Base-by-base conservation (phyloP, 345 rosid genomes). In the Citrus inodora region DNA sequence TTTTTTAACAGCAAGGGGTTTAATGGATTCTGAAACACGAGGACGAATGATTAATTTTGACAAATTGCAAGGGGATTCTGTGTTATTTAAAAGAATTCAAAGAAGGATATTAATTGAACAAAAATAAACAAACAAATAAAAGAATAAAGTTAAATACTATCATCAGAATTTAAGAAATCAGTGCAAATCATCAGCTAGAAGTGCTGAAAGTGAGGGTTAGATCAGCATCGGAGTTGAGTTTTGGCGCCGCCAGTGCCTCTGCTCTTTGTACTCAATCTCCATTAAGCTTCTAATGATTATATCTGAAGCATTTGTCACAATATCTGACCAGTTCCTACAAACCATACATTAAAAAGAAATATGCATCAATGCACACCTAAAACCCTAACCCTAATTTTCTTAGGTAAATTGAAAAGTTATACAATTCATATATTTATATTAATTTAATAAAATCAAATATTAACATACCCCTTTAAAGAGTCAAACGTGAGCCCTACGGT, bases 401-500 rank as follows among this genome's bases (percentile, higher is more conserved):
- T 53, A 53, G 22, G 7, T 4, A 53, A 17, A 53, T 53, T 53
- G 58, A 53, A 53, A 53, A 53, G 22, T 13, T 13, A 46, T 4
- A 46, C 51, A 46, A 46, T 11, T 46, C 51, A 46, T 46, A 46
- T 46, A 46, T 46, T 46, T 46, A 13, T 46, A 3, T 46, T 46
- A 46, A 46, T 46, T 46, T 13, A 46, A 46, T 46, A 46, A 46
- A 46, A 40, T 51, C 6, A 14, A 14, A 48, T 25, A 42, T 24
- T 3, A 32, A 37, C 42, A 73, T 89, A 91, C 97, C 92, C 97
- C 82, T 88, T 85, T 2, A 37, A 82, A 0, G 97, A 88, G 75
- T 93, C 91, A 58, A 90, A 91, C 0, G 92, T 66, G 60, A 91
- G 84, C 9, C 95, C 97, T 0, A 93, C 94, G 30, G 86, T 93